These are phyloP conservation scores for Paraglomus brasilianum DNA, from an alignment of 192 early-diverging fungal genomes.

Conservation along the genomic window DNA sequence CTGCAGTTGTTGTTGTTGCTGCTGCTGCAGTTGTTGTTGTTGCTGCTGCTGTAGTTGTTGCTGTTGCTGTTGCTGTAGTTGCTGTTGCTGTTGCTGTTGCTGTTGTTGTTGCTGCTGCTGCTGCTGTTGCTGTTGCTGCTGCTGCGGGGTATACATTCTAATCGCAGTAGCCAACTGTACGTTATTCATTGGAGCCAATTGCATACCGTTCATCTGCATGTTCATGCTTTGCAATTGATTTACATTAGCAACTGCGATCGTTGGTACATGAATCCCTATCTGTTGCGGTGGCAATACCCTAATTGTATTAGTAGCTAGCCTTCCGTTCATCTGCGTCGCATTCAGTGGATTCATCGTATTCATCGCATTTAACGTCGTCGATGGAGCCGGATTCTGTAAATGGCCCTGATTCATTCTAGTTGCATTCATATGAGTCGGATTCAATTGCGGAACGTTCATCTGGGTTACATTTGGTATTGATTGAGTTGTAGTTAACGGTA, in stretches of 20 bases:
- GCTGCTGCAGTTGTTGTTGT: slow-evolving; percentile 35
- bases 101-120: slow-evolving; percentile 14
- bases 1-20: slow-evolving; percentile 28
- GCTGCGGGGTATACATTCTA: slow-evolving; percentile 29
- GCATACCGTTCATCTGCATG: background rate
- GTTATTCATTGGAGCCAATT: slow-evolving; percentile 22
- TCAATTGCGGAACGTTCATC: no score
- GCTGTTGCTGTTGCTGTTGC: background rate
- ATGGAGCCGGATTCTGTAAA: no score
- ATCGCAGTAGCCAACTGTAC: slow-evolving; percentile 3
- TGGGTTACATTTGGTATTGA: no score
- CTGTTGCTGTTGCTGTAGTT: slow-evolving; percentile 34
- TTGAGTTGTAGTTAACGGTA: no score
- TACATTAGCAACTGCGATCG: slow-evolving; percentile 11
- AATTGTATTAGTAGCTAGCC: no score
- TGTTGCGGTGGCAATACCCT: slow-evolving; percentile 34
- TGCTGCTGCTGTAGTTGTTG: slow-evolving; percentile 26
- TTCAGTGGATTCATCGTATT: no score
- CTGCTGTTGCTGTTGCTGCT: slow-evolving; percentile 29
- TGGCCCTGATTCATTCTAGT: no score
- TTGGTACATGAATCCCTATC: slow-evolving; percentile 16
- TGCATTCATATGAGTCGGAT: no score
- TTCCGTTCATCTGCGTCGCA: no score
- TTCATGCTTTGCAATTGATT: no score
- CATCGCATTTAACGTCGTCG: no score